phyloP scores from a whole-genome alignment of 306 rosid genomes.

The Prunus persica region DNA sequence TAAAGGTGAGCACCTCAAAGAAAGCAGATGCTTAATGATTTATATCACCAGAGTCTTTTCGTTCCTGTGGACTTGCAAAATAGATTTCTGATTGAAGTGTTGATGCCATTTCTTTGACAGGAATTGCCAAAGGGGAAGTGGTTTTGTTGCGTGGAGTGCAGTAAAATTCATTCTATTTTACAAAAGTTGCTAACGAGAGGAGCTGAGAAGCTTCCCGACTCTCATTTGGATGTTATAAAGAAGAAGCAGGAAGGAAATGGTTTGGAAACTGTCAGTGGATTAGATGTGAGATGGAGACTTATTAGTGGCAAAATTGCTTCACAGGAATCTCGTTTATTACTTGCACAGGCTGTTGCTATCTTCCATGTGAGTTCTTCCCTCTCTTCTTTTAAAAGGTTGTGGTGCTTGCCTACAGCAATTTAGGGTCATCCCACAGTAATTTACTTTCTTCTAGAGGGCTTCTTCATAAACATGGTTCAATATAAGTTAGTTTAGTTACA shows the following conservation, averaged over 20 bases:
- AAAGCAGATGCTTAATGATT: conserved; percentile 12
- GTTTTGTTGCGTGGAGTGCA: conserved; percentile 86
- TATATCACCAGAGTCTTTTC: conserved; percentile 6
- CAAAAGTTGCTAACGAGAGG: conserved; percentile 61
- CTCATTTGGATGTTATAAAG: conserved; percentile 63
- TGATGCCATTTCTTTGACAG: conserved; percentile 41
- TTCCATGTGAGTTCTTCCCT: conserved; percentile 59
- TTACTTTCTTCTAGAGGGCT: not conserved
- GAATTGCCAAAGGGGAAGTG: conserved; percentile 93
- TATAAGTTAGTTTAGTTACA: not conserved
- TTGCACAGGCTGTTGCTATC: conserved; percentile 81
- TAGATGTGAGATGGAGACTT: conserved; percentile 90
- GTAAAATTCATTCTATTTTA: conserved; percentile 69
- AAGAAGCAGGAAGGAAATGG: conserved; percentile 62
- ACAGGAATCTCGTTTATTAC: conserved; percentile 78
- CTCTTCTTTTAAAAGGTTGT: conserved; percentile 6
- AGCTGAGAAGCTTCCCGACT: conserved; percentile 74
- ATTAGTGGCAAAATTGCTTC: conserved; percentile 84
- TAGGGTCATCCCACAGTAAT: not conserved
- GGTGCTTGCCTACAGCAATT: not conserved
- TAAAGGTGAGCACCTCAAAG: conserved; percentile 53
- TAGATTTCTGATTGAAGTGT: conserved; percentile 19
- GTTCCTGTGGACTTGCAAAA: conserved; percentile 17
- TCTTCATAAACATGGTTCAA: not conserved
- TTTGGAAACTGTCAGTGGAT: conserved; percentile 44